Percentiles rank a stretch among this genome's conserved stretches.
Evolutionary conservation across 495 filamentous ascomycete species (phyloP).

Genomic region (Chaetomium cochliodes): DNA sequence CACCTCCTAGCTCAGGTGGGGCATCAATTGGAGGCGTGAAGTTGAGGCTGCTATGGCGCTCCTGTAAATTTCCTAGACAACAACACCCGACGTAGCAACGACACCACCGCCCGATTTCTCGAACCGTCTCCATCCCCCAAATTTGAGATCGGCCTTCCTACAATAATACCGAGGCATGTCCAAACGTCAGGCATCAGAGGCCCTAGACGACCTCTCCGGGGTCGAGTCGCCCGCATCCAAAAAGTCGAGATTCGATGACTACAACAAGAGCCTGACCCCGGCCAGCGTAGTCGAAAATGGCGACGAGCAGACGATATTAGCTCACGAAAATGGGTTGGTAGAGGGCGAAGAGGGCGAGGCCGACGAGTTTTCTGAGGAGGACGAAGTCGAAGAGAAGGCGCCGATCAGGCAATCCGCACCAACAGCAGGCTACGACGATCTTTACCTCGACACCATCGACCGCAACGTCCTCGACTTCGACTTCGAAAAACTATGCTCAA

Average conservation of each 20-base stretch:
- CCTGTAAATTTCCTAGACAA: conserved; percentile 10
- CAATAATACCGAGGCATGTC: conserved; percentile 22
- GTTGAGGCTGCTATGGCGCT: conserved; percentile 2
- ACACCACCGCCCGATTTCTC: neutral
- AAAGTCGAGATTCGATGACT: conserved; percentile 65
- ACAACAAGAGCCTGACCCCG: conserved; percentile 38
- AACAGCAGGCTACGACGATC: conserved; percentile 84
- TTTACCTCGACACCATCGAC: conserved; percentile 97
- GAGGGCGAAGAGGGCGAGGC: conserved; percentile 15
- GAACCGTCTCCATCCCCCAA: neutral
- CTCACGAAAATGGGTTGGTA: neutral
- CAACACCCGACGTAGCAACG: neutral
- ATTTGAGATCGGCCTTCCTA: neutral
- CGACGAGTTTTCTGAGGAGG: conserved; percentile 32
- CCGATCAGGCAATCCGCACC: conserved; percentile 69
- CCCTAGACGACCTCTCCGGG: conserved; percentile 63
- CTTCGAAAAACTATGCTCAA: conserved; percentile 96
- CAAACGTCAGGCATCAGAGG: conserved; percentile 74
- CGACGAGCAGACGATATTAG: conserved; percentile 12
- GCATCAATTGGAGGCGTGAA: conserved; percentile 1
- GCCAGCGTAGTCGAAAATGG: conserved; percentile 32
- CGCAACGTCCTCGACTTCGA: conserved; percentile 88
- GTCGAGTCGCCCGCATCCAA: conserved; percentile 71
- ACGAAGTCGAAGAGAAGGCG: conserved; percentile 50
- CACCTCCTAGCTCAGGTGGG: conserved; percentile 18